Conservation (phyloP, 2,329 filamentous ascomycete species). For the Neodidymelliopsis sp. region DNA sequence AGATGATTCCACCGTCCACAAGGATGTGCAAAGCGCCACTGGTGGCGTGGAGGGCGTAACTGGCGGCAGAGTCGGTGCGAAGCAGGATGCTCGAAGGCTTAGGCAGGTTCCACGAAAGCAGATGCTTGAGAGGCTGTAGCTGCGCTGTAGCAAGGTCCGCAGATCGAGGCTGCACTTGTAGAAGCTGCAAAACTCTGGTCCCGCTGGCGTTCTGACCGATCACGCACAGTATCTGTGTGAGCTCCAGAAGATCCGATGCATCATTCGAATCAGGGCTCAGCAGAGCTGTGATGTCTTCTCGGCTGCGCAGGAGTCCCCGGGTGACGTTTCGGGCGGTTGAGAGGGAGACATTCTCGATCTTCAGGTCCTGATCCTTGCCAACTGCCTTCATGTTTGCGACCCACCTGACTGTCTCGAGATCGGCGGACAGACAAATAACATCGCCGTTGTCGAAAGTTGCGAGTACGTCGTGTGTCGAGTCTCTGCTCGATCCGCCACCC, state of each 20-base stretch:
- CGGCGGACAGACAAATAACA: slow-evolving; percentile 66
- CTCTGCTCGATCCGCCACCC: slow-evolving; percentile 22
- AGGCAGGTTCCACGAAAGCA: slow-evolving; percentile 42
- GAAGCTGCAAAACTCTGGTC: slow-evolving; percentile 32
- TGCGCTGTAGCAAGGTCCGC: slow-evolving; percentile 39
- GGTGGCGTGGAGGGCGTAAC: slow-evolving; percentile 67
- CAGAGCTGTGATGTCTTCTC: slow-evolving; percentile 54
- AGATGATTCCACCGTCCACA: slow-evolving; percentile 60
- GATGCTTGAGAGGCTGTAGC: slow-evolving; percentile 41
- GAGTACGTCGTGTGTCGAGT: slow-evolving; percentile 57
- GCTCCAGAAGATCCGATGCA: slow-evolving; percentile 42
- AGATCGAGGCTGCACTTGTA: slow-evolving; percentile 42
- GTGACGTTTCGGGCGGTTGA: slow-evolving; percentile 51
- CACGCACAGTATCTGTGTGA: slow-evolving; percentile 46
- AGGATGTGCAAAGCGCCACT: slow-evolving; percentile 71
- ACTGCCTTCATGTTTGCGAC: slow-evolving; percentile 30
- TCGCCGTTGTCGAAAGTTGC: slow-evolving; percentile 68
- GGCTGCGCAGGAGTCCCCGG: slow-evolving; percentile 54
- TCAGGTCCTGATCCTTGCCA: slow-evolving; percentile 19
- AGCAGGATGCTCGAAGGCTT: slow-evolving; percentile 19
- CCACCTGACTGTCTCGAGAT: slow-evolving; percentile 51
- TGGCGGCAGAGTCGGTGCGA: slow-evolving; percentile 14
- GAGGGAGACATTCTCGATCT: slow-evolving; percentile 45
- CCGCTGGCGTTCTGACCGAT: slow-evolving; percentile 33
- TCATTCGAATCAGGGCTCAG: slow-evolving; percentile 42